Base-by-base conservation (phyloP, 169 alveolate genomes). In the Eimeria maxima region DNA sequence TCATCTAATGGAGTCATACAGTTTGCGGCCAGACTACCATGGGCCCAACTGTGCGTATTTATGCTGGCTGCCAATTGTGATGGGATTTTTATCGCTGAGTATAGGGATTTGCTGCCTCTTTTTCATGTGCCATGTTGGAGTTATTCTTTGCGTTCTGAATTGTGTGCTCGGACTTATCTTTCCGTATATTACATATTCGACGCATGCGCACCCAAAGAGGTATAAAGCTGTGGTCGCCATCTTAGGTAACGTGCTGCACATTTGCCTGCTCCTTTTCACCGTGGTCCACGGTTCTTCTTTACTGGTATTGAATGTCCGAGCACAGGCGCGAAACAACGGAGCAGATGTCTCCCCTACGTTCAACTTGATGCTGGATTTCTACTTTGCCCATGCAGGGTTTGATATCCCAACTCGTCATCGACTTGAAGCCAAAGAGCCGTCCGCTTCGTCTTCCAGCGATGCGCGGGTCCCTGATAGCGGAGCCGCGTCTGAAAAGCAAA, bases 71-170 rank as follows among this genome's bases (percentile, higher is more conserved):
- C 87, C 87, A 2, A 76, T 76, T 44, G 57, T 53, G 57, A 81
- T 81, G 90, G 67, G 67, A 5, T 81, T 81, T 55, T 55, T 81
- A 33, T 50, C 90, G 11, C 71, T 81, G 18, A 55, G 90, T 11
- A 73, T 81, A 53, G 90, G 90, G 42, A 50, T 81, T 8, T 50
- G 90, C 24, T 81, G 90, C 69, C 90, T 81, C 29, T 81, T 81
- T 18, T 81, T 53, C n/a, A 81, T 53, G 71, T 50, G 29, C 16
- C 57, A 29, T 55, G 11, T 50, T 20, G 90, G 90, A 20, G n/a
- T 81, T 3, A 29, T 81, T 29, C 90, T 47, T 29, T 50, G 90
- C 47, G 10, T 81, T 55, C 55, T 81, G 6, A 47, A 81, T 55
- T 81, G 50, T 14, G 22, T 33, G 16, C 71, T 81, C 24, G 90